Evolutionary conservation across 345 rosid genomes (phyloP).

Genomic region (Salix suchowensis): DNA sequence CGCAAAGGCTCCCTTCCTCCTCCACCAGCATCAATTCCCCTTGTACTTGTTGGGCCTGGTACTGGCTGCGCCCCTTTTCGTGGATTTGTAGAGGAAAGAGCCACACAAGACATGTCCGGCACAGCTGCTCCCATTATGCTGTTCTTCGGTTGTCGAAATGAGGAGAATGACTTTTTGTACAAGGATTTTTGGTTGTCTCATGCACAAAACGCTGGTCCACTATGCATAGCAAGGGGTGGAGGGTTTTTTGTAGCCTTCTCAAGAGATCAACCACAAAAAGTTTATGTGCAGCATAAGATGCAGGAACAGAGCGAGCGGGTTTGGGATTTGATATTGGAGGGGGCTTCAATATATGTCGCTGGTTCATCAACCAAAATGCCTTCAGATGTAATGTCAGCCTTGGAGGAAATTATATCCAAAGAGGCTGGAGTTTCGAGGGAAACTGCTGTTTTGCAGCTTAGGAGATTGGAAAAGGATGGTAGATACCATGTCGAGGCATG

Average conservation of each 20-base stretch:
- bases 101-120: slow-evolving; percentile 40
- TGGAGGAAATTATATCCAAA: slow-evolving; percentile 63
- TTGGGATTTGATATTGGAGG: slow-evolving; percentile 55
- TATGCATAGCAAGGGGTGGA: slow-evolving; percentile 72
- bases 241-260: slow-evolving; percentile 86
- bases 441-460: slow-evolving; percentile 50
- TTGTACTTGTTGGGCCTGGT: slow-evolving; percentile 85
- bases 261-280: slow-evolving; percentile 83
- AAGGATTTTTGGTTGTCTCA: slow-evolving; percentile 74
- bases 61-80: slow-evolving; percentile 98
- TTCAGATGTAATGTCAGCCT: slow-evolving; percentile 59
- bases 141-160: slow-evolving; percentile 87
- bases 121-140: slow-evolving; percentile 60
- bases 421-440: slow-evolving; percentile 62
- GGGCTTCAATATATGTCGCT: slow-evolving; percentile 73
- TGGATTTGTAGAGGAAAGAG: slow-evolving; percentile 82
- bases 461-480: slow-evolving; percentile 69
- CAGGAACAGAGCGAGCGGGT: slow-evolving; percentile 51
- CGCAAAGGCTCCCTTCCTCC: slow-evolving; percentile 73
- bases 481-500: slow-evolving; percentile 93
- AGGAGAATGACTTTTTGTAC: slow-evolving; percentile 70
- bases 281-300: slow-evolving; percentile 87
- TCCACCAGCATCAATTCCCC: slow-evolving; percentile 66
- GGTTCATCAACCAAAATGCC: slow-evolving; percentile 98
- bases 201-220: slow-evolving; percentile 44